Percentiles rank a stretch among this genome's conserved stretches.
These are phyloP conservation scores for Capsicum chinense DNA, from an alignment of 257 asterid species.

Conservation along the genomic window DNA sequence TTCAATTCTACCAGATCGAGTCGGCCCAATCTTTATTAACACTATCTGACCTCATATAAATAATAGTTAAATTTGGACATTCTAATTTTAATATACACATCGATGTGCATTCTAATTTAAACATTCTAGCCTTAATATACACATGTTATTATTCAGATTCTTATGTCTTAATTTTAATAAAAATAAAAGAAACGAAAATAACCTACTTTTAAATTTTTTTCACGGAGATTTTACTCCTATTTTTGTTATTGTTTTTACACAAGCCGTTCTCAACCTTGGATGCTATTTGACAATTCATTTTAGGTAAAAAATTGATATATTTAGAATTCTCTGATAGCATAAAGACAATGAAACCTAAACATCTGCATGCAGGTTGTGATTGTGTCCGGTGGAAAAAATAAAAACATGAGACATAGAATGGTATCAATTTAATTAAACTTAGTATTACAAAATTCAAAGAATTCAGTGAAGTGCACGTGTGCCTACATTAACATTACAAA, in stretches of 20 bases:
- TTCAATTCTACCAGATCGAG: too few species aligned
- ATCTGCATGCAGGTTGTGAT: neutral
- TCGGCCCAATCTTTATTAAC: too few species aligned
- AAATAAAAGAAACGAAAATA: too few species aligned
- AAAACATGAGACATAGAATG: constrained; percentile 20
- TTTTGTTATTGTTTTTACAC: neutral
- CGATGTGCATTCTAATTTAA: too few species aligned
- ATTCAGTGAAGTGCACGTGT: constrained; percentile 50
- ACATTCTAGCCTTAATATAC: too few species aligned
- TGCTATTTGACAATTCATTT: neutral
- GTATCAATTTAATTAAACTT: constrained; percentile 30
- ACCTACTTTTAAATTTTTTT: neutral
- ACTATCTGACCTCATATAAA: too few species aligned
- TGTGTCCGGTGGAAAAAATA: neutral
- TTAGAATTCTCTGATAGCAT: neutral
- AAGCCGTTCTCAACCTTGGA: neutral
- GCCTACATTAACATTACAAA: constrained; percentile 31
- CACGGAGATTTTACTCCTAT: neutral
- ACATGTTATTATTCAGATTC: too few species aligned
- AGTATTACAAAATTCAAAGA: constrained; percentile 41
- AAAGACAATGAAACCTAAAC: constrained; percentile 14
- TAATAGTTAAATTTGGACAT: too few species aligned
- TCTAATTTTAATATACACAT: too few species aligned
- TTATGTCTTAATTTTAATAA: too few species aligned
- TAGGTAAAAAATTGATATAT: neutral